Evolutionary conservation across 768 basidiomycete genomes (phyloP), one percentile per base, ranked within the genome.

Genomic region (Collybia nuda): DNA sequence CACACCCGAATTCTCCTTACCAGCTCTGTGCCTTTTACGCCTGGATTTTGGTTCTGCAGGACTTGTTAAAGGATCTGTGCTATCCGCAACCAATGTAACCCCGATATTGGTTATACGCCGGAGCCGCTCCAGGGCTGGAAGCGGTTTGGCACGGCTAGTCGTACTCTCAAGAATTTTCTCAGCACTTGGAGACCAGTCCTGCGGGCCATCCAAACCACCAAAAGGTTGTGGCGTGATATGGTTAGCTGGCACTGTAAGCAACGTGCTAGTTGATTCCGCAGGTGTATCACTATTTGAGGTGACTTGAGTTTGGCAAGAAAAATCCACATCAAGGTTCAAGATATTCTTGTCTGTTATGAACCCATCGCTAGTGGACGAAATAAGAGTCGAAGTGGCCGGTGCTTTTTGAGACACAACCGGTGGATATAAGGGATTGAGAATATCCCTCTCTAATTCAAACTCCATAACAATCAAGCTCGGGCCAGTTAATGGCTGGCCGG

Each of bases 391-490:
- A 17, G 36, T 14, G 42, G 49, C 4, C 21, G 19, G 19, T 4
- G 14, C 24, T 44, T 47, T 45, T 15, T 36, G 43, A 11, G 50
- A 28, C 6, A 43, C 48, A 23, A 32, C 9, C 37, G 76, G 68
- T 7, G 82, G 82, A 61, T 86, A 86, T 3, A 90, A 67, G 0
- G 90, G 90, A 55, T 91, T 92, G 59, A 84, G 66, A 0, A 58
- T 55, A 62, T 92, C 90, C 24, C 71, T 66, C 61, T 90, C 89
- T 19, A 90, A 74, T 62, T 93, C 91, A 54, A 92, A 88, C 62
- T 93, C 90, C 65, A 92, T 75, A 21, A 90, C 73, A 55, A 90
- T 79, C 42, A 86, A 61, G 2, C 64, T 62, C 12, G 60, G 48
- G 8, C 43, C 47, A 8, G 40, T n/a, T 2, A 47, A 48, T 23